phyloP scores from a whole-genome alignment of 2,329 filamentous ascomycete genomes.

The Fusarium musae region DNA sequence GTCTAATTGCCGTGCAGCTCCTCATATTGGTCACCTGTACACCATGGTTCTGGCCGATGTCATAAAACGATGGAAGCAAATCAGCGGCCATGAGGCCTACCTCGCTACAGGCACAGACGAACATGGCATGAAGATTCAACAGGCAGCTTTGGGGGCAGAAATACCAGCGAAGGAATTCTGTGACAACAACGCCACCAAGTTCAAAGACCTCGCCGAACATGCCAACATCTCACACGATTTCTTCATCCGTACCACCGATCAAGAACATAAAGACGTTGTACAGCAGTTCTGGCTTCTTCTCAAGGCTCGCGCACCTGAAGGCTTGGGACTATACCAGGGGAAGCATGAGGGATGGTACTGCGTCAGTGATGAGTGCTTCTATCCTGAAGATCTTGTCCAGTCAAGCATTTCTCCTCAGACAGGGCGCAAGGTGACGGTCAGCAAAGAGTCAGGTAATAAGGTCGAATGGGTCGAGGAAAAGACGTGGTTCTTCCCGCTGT shows the following conservation, averaged over 20 bases:
- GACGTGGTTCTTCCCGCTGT: conserved; percentile 95
- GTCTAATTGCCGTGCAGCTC: conserved; percentile 64
- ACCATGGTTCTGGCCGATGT: conserved; percentile 92
- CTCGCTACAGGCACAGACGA: conserved; percentile 95
- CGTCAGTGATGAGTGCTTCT: conserved; percentile 96
- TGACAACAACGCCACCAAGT: conserved; percentile 83
- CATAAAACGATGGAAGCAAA: conserved; percentile 87
- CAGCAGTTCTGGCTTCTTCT: conserved; percentile 90
- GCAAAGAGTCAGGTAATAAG: conserved; percentile 87
- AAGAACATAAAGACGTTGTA: conserved; percentile 83
- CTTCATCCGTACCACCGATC: conserved; percentile 93
- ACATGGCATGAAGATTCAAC: conserved; percentile 97
- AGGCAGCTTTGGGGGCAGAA: conserved; percentile 77
- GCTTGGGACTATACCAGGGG: conserved; percentile 82
- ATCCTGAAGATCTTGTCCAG: conserved; percentile 80
- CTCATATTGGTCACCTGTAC: conserved; percentile 95
- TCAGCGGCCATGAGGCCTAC: conserved; percentile 77
- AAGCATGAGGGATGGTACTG: conserved; percentile 97
- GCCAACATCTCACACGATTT: conserved; percentile 80
- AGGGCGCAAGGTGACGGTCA: conserved; percentile 84
- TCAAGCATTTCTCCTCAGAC: conserved; percentile 81
- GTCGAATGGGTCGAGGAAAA: conserved; percentile 94
- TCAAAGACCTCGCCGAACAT: conserved; percentile 76
- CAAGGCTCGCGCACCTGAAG: conserved; percentile 62
- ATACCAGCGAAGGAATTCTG: conserved; percentile 86